These are phyloP conservation scores for Alternaria arbusti DNA, from an alignment of 2,329 filamentous ascomycete genomes.

Conservation along the genomic window DNA sequence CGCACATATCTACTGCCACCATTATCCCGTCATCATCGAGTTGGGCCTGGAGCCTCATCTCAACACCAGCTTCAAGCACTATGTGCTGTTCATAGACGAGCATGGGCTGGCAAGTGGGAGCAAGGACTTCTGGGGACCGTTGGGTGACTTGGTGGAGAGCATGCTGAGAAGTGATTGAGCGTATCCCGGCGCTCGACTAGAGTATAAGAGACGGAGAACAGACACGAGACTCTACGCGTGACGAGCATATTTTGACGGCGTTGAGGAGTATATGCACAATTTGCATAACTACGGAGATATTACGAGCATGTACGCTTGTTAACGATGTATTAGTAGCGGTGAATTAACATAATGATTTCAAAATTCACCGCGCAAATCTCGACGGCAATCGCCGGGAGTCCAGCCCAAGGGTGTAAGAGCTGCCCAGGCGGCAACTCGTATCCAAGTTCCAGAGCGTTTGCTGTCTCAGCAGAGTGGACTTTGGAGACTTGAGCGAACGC, in stretches of 20 bases:
- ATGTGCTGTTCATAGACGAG: constrained; percentile 98
- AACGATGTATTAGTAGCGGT: constrained; percentile 22
- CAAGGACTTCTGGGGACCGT: constrained; percentile 95
- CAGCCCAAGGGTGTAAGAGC: not conserved
- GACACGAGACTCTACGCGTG: not conserved
- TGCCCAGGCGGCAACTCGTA: not conserved
- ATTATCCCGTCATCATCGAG: constrained; percentile 95
- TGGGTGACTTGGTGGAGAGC: constrained; percentile 95
- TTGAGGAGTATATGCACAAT: constrained; percentile 1
- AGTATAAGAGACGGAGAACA: not conserved
- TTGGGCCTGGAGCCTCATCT: constrained; percentile 95
- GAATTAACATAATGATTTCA: not conserved
- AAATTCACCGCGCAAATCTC: not conserved
- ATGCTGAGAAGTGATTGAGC: constrained; percentile 85
- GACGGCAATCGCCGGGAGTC: not conserved
- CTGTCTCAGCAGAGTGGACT: not conserved
- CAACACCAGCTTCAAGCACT: constrained; percentile 99
- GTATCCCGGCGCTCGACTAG: not conserved
- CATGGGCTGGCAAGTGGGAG: constrained; percentile 83
- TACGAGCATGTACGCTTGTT: constrained; percentile 14
- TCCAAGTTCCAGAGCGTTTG: not conserved
- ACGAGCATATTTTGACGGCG: constrained; percentile 7
- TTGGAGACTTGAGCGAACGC: not conserved
- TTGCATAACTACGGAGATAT: constrained; percentile 5
- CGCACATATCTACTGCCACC: constrained; percentile 95